A percentile compares a stretch with the other conserved stretches of the same genome.
Conservation (phyloP, 805 yeast species). For the Myxozyma udenii region DNA sequence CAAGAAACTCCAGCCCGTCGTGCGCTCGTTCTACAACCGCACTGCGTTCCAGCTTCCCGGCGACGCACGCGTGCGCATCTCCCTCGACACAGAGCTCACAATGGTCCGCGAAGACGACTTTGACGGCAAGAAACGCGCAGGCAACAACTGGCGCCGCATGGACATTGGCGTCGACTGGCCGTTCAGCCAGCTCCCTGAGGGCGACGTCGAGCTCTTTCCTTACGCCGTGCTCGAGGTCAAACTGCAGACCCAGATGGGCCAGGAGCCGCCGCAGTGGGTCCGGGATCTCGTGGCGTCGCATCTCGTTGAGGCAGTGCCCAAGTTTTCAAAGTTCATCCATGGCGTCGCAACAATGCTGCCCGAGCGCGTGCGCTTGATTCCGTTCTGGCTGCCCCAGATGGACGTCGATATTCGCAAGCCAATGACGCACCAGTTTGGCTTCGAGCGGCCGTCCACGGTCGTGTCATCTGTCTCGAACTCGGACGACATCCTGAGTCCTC, state of each 20-base stretch:
- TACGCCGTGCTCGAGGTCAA: slow-evolving; percentile 97
- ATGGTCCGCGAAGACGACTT: slow-evolving; percentile 98
- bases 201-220: slow-evolving; percentile 89
- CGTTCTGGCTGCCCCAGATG: slow-evolving; percentile 99
- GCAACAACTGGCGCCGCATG: slow-evolving; percentile 95
- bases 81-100: slow-evolving; percentile 93
- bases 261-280: slow-evolving; percentile 98
- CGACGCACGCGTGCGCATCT: slow-evolving; percentile 97
- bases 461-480: slow-evolving; percentile 34
- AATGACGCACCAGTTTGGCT: slow-evolving; percentile 59
- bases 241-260: slow-evolving; percentile 95
- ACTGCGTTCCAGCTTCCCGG: slow-evolving; percentile 99
- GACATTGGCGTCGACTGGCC: slow-evolving; percentile 99
- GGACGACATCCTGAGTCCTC: slow-evolving; percentile 31
- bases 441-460: slow-evolving; percentile 46
- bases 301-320: slow-evolving; percentile 96
- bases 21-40: slow-evolving; percentile 94
- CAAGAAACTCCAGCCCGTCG: slow-evolving; percentile 84
- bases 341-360: slow-evolving; percentile 93
- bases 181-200: slow-evolving; percentile 75
- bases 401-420: slow-evolving; percentile 92
- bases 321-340: slow-evolving; percentile 94
- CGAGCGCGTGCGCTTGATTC: slow-evolving; percentile 76
- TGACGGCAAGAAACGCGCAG: slow-evolving; percentile 86
- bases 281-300: slow-evolving; percentile 87